Evolutionary conservation across 1,284 basidiomycete genomes (phyloP).

Genomic region (Trichosporon sp.): DNA sequence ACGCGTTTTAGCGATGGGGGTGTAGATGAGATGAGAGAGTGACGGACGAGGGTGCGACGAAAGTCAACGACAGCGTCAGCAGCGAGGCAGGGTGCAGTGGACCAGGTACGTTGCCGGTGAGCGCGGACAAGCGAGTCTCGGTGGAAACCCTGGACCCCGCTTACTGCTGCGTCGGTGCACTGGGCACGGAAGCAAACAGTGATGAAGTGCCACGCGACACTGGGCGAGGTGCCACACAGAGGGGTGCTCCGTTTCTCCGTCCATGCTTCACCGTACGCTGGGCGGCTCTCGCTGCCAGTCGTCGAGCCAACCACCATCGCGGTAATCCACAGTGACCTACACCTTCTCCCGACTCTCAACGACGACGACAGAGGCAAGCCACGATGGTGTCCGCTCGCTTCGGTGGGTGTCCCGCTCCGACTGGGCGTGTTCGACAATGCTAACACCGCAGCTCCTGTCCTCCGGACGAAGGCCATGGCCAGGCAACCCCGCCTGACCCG

Average conservation of each 20-base stretch:
- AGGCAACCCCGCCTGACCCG: conserved; percentile 32
- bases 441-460: conserved; percentile 39
- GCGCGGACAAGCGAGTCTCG: not conserved
- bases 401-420: conserved; percentile 29
- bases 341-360: conserved; percentile 20
- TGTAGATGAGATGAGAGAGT: not conserved
- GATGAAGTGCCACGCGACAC: conserved; percentile 2
- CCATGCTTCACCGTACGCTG: conserved; percentile 11
- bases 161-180: not conserved
- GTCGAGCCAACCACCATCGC: conserved; percentile 22
- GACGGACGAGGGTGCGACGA: not conserved
- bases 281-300: not conserved
- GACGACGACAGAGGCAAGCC: conserved; percentile 24
- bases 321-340: conserved; percentile 20
- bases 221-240: conserved; percentile 7
- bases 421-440: conserved; percentile 5
- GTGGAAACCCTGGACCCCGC: conserved; percentile 14
- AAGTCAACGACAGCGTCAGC: conserved; percentile 15
- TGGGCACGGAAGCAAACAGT: not conserved
- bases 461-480: conserved; percentile 38
- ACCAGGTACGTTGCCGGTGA: conserved; percentile 14
- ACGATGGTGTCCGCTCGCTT: conserved; percentile 44
- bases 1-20: not conserved
- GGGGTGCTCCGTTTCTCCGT: conserved; percentile 17
- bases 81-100: not conserved